Evolutionary conservation across 768 basidiomycete species (phyloP), one percentile per base, ranked within the genome.

Genomic region (Tubosaeta brunneosetosa): DNA sequence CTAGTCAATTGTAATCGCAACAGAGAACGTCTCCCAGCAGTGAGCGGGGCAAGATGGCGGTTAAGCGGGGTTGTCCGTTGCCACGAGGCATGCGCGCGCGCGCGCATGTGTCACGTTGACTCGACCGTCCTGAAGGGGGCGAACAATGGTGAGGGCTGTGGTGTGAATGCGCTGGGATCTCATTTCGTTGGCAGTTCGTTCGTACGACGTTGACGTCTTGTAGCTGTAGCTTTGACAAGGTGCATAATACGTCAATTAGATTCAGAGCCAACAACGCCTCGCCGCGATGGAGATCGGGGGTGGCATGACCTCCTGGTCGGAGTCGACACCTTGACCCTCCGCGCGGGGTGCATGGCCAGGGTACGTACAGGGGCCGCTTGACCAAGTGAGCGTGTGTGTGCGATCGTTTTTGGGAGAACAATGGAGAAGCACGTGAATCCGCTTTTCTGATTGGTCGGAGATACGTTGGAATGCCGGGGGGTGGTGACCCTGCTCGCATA

Each of bases 81-180:
- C 41, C 47, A 43, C 27, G 47, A 36, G 40, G 51, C 9, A 17
- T 16, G 16, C 10, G 37, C 16, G 2, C 36, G 13, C 26, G 33
- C 17, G 22, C 16, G 25, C 17, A 17, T 27, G 6, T 40, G 33
- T 49, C 36, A 51, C 27, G 19, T 17, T 37, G 17, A 25, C 22
- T 9, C 36, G 14, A 33, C 29, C 8, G 37, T 53, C 57, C 38
- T 27, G 33, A 59, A 48, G n/a, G 5, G 6, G 46, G 57, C 48
- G 52, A 33, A 59, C 58, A 58, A 58, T 58, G 52, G 52, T 3
- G 44, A 40, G n/a, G 44, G 36, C 25, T 19, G 29, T 16, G 26
- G 22, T 6, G 10, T 9, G 16, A n/a, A n/a, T 8, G 36, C 43
- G 43, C 8, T 11, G 27, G n/a, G 14, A 31, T 3, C 25, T 50